Base-by-base conservation (phyloP, 306 rosid species). In the Urtica urens region DNA sequence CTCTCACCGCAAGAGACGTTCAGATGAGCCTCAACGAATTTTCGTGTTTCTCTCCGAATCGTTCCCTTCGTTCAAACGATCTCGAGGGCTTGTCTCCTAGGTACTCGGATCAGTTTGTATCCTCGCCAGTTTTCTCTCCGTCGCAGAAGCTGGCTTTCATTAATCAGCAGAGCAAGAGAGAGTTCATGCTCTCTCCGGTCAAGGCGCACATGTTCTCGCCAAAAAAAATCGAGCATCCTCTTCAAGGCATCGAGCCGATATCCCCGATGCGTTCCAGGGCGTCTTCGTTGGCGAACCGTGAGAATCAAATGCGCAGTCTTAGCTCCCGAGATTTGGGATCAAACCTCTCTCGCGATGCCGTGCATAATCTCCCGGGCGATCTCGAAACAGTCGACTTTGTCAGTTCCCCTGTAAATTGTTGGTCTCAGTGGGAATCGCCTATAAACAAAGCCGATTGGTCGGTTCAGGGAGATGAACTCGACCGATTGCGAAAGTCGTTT, bases 261-360 rank as follows among this genome's bases (percentile, higher is more conserved):
- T 10, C 35, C 41, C 53, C 25, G 23, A 4, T 22, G 13, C 17
- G 52, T 28, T 45, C 33, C 46, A 23, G 29, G 46, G 49, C 22
- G 14, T 37, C 37, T 44, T 47, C 46, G 37, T 17, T 46, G 10
- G 35, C 33, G 19, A 20, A 27, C 23, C 23, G 2, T 4, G 21
- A 21, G 62, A 44, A 44, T 11, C 53, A 15, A 20, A 45, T 22
- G 16, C 49, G 46, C 29, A 25, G 29, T 22, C 20, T n/a, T 29
- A n/a, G 34, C 27, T 22, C 49, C 23, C 6, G 29, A 17, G 21
- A 44, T 17, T 28, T 23, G 13, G 29, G 25, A 22, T 22, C 49
- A 44, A 41, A 41, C 25, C 46, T 18, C 14, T 26, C 68, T 43
- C 37, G 13, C 26, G 68, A 53, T 45, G 30, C 28, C 6, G 46